Base-by-base conservation (phyloP, 1,139 yeast genomes). In the Blastobotrys indianensis region DNA sequence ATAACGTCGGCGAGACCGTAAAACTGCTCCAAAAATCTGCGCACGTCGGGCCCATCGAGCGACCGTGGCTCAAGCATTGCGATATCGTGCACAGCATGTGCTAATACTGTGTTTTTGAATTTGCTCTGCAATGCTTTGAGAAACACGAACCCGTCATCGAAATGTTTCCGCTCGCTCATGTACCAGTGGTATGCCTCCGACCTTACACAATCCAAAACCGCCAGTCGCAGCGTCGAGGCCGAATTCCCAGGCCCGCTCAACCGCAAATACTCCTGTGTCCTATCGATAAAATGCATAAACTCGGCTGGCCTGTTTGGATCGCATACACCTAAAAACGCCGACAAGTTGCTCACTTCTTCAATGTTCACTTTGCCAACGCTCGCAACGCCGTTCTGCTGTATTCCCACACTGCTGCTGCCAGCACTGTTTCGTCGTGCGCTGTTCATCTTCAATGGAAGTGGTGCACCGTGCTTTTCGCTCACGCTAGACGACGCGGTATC, bases 171-270 rank as follows among this genome's bases (percentile, higher is more conserved):
- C 8, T 38, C 43, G 20, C 40, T 44, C 20, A 44, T 37, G 39
- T 34, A 44, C 46, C 46, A 44, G 35, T 44, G 46, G 12, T 44
- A 44, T 12, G 46, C 46, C 32, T 44, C 46, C 13, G 35, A 13
- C 16, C 39, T 1, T 36, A 35, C 29, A 20, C 38, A 39, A 4
- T 36, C 20, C 32, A 44, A 16, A 15, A 36, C 25, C 16, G 43
- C 46, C 42, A 42, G 23, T 32, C 46, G 32, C 30, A 44, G 29
- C 8, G 33, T 30, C 10, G 17, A 20, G 32, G 20, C 43, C 29
- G 32, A 16, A 31, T 42, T 16, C 7, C 31, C 44, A 15, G 32
- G 35, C 4, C 31, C 31, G 25, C 12, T 13, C 8, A 29, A 12
- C 29, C 35, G 39, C 35, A 20, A 28, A 23, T 39, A 39, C 32